These are phyloP conservation scores for Karstenula rhodostoma DNA, from an alignment of 2,329 filamentous ascomycete genomes.

Conservation along the genomic window DNA sequence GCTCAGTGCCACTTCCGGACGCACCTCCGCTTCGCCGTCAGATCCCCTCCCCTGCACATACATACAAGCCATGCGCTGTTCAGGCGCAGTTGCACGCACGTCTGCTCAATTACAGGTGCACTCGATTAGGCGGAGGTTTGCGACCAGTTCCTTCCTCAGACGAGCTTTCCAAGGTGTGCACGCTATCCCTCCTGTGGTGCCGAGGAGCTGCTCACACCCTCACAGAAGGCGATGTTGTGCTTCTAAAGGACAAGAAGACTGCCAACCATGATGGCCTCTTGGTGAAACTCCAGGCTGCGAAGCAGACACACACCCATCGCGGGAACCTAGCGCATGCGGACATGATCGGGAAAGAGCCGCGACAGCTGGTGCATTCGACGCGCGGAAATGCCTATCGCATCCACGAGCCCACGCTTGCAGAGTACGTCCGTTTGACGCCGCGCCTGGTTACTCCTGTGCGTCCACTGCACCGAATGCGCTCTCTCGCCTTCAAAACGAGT, in stretches of 20 bases:
- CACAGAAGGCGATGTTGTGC: conserved; percentile 50
- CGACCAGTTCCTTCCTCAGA: conserved; percentile 25
- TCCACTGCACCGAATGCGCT: conserved; percentile 17
- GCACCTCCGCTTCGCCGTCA: conserved; percentile 22
- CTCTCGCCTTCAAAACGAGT: background rate
- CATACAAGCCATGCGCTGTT: conserved; percentile 10
- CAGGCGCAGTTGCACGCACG: conserved; percentile 13
- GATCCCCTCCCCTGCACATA: conserved; percentile 7
- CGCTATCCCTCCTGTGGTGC: conserved; percentile 2
- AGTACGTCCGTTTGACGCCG: conserved; percentile 73
- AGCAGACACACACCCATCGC: conserved; percentile 53
- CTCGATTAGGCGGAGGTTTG: conserved; percentile 24
- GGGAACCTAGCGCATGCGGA: conserved; percentile 60
- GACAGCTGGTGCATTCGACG: conserved; percentile 66
- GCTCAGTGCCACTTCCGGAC: conserved; percentile 28
- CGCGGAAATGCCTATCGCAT: conserved; percentile 64
- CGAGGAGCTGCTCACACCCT: conserved; percentile 23
- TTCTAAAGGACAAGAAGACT: conserved; percentile 53
- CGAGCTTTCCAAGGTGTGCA: conserved; percentile 43
- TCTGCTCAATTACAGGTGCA: conserved; percentile 10
- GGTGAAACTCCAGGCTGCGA: conserved; percentile 48
- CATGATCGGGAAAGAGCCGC: conserved; percentile 69
- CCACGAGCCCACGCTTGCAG: conserved; percentile 72
- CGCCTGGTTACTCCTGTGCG: conserved; percentile 78
- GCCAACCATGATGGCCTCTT: conserved; percentile 48